Evolutionary conservation across 139 green algal genomes (phyloP).

Genomic region (Coccomyxa sp.): DNA sequence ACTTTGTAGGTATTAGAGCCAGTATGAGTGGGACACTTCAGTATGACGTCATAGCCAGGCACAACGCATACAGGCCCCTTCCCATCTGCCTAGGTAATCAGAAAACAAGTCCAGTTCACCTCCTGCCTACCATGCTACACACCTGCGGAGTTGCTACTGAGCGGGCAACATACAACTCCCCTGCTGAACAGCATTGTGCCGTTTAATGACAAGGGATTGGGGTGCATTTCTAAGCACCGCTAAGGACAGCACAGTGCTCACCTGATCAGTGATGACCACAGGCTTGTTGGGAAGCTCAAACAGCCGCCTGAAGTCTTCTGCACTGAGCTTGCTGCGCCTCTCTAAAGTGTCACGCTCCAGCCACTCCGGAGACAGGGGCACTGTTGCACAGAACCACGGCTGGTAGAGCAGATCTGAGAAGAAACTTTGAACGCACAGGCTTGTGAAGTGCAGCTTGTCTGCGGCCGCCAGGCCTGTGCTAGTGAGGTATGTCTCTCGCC

Average conservation of each 20-base stretch:
- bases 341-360: constrained; percentile 78
- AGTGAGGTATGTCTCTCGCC: constrained; percentile 51
- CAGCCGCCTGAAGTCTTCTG: constrained; percentile 58
- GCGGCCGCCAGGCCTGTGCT: not conserved
- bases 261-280: constrained; percentile 74
- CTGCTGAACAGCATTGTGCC: not conserved
- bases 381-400: constrained; percentile 73
- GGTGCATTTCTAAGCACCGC: too few species aligned
- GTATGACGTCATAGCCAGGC: too few species aligned
- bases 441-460: not conserved
- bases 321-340: constrained; percentile 38
- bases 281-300: constrained; percentile 83
- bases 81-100: too few species aligned
- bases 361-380: constrained; percentile 64
- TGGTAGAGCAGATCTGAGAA: constrained; percentile 88
- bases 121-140: not conserved
- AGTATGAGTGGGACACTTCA: too few species aligned
- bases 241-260: too few species aligned
- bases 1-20: too few species aligned
- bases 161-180: not conserved
- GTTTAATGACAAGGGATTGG: not conserved
- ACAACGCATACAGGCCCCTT: too few species aligned
- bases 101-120: too few species aligned
- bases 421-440: constrained; percentile 28
- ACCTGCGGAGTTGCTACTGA: not conserved